Base-by-base conservation (phyloP, 1,139 yeast genomes). In the Candida frijolesensis region DNA sequence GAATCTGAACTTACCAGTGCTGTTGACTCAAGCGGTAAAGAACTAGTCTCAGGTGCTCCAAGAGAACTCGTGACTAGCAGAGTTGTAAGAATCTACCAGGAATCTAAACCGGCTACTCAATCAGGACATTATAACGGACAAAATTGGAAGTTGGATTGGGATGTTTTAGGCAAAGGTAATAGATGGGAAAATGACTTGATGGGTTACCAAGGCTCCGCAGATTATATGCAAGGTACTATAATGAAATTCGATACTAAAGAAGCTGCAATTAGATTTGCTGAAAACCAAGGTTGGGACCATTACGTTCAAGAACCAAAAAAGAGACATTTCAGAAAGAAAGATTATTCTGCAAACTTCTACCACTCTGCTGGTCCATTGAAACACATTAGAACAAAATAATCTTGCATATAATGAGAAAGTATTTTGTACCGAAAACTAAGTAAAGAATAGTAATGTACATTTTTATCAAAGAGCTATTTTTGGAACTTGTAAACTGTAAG, bases 111-210 rank as follows among this genome's bases (percentile, higher is more conserved):
- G 11, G 95, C 96, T 42, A 89, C 95, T 32, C 96, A 89, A 71
- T 83, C 89, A 41, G 89, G 92, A 14, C 68, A 72, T 54, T 73
- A 75, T 61, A 79, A 82, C 61, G 79, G 81, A 14, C 67, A 70
- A 56, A 72, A 71, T 59, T 89, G 96, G 96, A 83, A 82, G 63
- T 65, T 89, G 55, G 96, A 89, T 70, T 89, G 95, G 94, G 96
- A 89, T 63, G 81, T 87, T 41, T 73, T 86, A 51, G 85, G 85
- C 44, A 83, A 86, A 61, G 90, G 88, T 39, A 84, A 89, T 73
- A 77, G 96, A 65, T 89, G 96, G 96, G 96, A 89, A 66, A 89
- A 89, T 68, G 95, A 89, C 63, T 75, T 89, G 63, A 89, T 89
- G 71, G 96, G 96, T 15, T 89, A 88, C 76, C 92, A 89, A 61